Conservation (phyloP, 345 rosid genomes). For the Luvunga scandens region DNA sequence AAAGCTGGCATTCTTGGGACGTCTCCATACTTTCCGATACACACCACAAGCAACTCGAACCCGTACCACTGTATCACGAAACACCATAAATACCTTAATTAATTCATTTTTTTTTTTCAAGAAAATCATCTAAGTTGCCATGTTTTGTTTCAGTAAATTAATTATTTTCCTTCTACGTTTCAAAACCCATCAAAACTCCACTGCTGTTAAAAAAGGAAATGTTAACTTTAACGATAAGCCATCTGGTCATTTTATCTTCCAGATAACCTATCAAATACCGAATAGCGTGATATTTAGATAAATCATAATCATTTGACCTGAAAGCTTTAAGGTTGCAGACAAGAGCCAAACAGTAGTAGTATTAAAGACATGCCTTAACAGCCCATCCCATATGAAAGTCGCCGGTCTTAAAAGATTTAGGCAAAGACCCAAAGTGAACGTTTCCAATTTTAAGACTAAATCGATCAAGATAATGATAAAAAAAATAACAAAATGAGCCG, state of each 20-base stretch:
- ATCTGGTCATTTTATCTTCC: too few relatives aligned
- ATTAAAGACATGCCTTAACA: too few relatives aligned
- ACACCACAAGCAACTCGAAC: slow-evolving; percentile 45
- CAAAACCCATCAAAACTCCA: too few relatives aligned
- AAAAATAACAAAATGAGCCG: background rate
- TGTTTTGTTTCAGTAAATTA: too few relatives aligned
- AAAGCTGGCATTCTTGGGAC: slow-evolving; percentile 37
- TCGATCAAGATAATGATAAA: background rate
- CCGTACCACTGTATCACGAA: slow-evolving; percentile 32
- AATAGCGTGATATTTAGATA: background rate
- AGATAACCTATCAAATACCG: too few relatives aligned
- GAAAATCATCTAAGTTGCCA: too few relatives aligned
- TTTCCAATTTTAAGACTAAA: background rate
- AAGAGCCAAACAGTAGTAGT: background rate
- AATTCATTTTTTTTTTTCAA: background rate
- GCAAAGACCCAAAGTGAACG: background rate
- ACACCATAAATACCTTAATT: background rate
- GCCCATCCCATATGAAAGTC: background rate
- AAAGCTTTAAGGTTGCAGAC: background rate
- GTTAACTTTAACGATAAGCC: too few relatives aligned
- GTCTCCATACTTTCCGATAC: slow-evolving; percentile 60
- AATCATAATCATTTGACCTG: background rate
- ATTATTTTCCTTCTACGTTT: too few relatives aligned
- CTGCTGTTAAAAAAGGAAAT: too few relatives aligned
- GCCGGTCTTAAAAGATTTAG: too few relatives aligned